Base-by-base conservation (phyloP, 306 rosid genomes). In the Parietaria judaica region DNA sequence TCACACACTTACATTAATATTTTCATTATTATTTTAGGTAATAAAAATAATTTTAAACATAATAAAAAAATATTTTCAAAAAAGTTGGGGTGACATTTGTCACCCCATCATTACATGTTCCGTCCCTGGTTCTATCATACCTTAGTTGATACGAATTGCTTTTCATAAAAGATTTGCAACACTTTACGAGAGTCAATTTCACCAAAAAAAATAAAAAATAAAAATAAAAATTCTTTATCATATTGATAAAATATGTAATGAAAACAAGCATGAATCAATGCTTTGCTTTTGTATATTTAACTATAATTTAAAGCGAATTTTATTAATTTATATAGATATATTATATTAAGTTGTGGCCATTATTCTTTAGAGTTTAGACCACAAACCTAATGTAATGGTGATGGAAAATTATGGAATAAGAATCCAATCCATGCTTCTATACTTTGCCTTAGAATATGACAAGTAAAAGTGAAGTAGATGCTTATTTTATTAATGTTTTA, bases 371-470 rank as follows among this genome's bases (percentile, higher is more conserved):
- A 41, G 12, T 17, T 53, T 5, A 41, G 7, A 41, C 45, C 45
- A 17, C 57, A 53, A 4, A 6, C 57, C 12, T 11, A 35, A 35
- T 56, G 61, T 35, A 10, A 56, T 56, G 61, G 61, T 35, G 6
- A 56, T 56, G 61, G 60, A 56, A 31, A 41, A 59, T 15, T 15
- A 60, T 43, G 12, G 39, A 60, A 60, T 44, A 60, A 43, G n/a
- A 8, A 41, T 60, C 52, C 51, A 60, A 43, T 41, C 5, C 17
- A 60, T 60, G 38, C 64, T 60, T 9, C 38, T 11, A 23, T 8
- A 11, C 38, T 57, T 57, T 57, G 61, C 14, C 15, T 36, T 14
- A 45, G 14, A 55, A 61, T 11, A 23, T 45, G 56, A 62, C 66
- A 61, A 1, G n/a, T 23, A 56, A 62, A 62, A 55, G 55, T 48